Conservation (phyloP, 1,284 basidiomycete species). For the Sutorius eximius region DNA sequence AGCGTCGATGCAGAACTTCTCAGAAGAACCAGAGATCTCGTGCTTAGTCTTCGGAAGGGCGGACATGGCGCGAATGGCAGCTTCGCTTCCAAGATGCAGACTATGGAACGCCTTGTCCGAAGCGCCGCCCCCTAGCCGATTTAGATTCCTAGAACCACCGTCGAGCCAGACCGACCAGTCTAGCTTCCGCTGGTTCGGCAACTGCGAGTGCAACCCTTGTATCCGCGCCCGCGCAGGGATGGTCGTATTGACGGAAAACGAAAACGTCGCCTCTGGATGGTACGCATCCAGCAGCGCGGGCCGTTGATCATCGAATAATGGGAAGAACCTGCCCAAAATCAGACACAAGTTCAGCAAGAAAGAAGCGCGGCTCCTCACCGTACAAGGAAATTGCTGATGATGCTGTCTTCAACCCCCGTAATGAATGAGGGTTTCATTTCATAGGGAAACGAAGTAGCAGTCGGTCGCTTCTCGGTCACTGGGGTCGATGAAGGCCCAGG, state of each 20-base stretch:
- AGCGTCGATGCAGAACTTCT: constrained; percentile 88
- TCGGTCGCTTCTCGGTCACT: constrained; percentile 42
- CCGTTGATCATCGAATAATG: constrained; percentile 79
- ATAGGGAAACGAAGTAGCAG: constrained; percentile 67
- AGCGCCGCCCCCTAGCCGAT: constrained; percentile 54
- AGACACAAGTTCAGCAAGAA: constrained; percentile 5
- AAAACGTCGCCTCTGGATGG: constrained; percentile 84
- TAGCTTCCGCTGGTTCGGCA: constrained; percentile 81
- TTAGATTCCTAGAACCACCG: constrained; percentile 73
- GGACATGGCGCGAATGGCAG: constrained; percentile 61
- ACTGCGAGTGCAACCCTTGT: constrained; percentile 60
- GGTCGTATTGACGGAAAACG: constrained; percentile 79
- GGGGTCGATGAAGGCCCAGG: constrained; percentile 47
- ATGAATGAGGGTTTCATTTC: constrained; percentile 76
- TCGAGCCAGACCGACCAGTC: constrained; percentile 73
- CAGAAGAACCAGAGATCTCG: constrained; percentile 66
- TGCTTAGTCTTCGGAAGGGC: constrained; percentile 80
- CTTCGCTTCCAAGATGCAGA: constrained; percentile 73
- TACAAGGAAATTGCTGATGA: constrained; percentile 76
- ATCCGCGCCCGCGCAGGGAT: constrained; percentile 74
- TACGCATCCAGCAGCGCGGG: constrained; percentile 72
- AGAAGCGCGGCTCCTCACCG: constrained; percentile 48
- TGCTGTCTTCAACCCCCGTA: constrained; percentile 65
- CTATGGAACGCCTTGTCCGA: constrained; percentile 66
- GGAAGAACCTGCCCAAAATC: constrained; percentile 67